A percentile compares a stretch with the other conserved stretches of the same genome.
These are phyloP conservation scores for Coelastrella sp. DNA, from an alignment of 139 green algal species.

Conservation along the genomic window DNA sequence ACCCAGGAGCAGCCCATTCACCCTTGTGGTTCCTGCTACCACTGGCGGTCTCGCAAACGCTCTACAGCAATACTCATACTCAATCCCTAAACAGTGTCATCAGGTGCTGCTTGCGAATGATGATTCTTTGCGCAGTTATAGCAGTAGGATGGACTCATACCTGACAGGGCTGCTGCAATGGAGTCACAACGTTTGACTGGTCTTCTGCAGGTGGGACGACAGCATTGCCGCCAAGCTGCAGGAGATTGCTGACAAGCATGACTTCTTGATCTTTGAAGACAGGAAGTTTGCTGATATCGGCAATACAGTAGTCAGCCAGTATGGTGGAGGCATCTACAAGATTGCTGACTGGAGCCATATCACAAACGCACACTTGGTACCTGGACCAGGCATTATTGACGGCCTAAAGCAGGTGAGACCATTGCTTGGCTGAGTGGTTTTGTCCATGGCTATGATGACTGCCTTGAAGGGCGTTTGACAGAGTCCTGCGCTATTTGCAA, in stretches of 20 bases:
- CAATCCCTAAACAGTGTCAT: no score
- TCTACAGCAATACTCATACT: no score
- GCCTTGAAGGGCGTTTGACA: not conserved
- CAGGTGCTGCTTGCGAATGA: no score
- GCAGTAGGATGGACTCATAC: no score
- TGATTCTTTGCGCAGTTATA: no score
- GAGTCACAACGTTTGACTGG: no score
- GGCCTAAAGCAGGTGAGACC: slow-evolving; percentile 89
- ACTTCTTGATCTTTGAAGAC: slow-evolving; percentile 99
- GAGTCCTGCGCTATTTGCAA: not conserved
- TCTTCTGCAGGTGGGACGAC: slow-evolving; percentile 55
- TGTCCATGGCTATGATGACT: not conserved
- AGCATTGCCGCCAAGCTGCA: slow-evolving; percentile 58
- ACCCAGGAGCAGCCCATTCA: slow-evolving; percentile 13
- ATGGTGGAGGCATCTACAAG: slow-evolving; percentile 73
- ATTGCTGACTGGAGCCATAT: slow-evolving; percentile 97
- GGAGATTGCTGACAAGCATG: slow-evolving; percentile 91
- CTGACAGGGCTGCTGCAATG: no score
- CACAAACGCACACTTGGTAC: slow-evolving; percentile 97
- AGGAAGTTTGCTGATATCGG: slow-evolving; percentile 99
- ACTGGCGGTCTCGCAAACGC: no score
- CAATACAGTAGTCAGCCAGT: slow-evolving; percentile 97
- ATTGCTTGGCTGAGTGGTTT: not conserved
- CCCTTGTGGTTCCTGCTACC: not conserved
- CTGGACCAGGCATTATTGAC: slow-evolving; percentile 97